Evolutionary conservation across 495 filamentous ascomycete species (phyloP).

Genomic region (Talaromyces trachyspermus): DNA sequence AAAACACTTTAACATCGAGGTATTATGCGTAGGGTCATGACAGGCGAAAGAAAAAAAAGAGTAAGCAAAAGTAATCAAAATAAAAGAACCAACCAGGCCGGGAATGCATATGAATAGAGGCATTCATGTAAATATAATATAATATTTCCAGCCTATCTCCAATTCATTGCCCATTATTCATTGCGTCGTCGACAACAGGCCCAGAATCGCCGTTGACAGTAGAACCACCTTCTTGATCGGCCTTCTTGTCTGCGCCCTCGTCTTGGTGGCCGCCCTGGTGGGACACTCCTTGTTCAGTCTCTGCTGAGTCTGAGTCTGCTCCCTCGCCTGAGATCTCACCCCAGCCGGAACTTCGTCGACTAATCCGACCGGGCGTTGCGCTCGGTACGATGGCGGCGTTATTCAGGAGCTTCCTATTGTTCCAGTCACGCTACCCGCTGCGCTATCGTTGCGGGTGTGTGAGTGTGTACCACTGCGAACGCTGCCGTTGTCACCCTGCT

Average conservation of each 20-base stretch:
- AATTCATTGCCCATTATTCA: too few species aligned
- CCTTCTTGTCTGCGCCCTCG: slow-evolving; percentile 21
- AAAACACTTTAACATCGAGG: neutral
- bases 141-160: too few species aligned
- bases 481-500: slow-evolving; percentile 73
- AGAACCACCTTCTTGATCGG: neutral
- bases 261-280: slow-evolving; percentile 54
- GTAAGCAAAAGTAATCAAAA: too few species aligned
- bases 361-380: slow-evolving; percentile 40
- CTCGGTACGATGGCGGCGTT: slow-evolving; percentile 30
- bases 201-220: neutral
- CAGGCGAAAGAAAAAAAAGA: neutral
- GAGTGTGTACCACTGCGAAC: slow-evolving; percentile 69
- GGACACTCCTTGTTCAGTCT: slow-evolving; percentile 26
- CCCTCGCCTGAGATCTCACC: slow-evolving; percentile 48
- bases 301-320: slow-evolving; percentile 16
- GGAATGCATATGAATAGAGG: too few species aligned
- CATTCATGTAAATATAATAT: too few species aligned
- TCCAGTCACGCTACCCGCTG: slow-evolving; percentile 66
- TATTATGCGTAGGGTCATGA: neutral
- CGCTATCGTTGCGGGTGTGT: slow-evolving; percentile 74
- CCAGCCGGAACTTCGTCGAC: slow-evolving; percentile 57
- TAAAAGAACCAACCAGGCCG: too few species aligned
- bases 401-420: slow-evolving; percentile 45
- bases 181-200: neutral